Evolutionary conservation across 176 grass and related monocot genomes (phyloP), one percentile per base, ranked within the genome.

Genomic region (Oryza brachyantha): DNA sequence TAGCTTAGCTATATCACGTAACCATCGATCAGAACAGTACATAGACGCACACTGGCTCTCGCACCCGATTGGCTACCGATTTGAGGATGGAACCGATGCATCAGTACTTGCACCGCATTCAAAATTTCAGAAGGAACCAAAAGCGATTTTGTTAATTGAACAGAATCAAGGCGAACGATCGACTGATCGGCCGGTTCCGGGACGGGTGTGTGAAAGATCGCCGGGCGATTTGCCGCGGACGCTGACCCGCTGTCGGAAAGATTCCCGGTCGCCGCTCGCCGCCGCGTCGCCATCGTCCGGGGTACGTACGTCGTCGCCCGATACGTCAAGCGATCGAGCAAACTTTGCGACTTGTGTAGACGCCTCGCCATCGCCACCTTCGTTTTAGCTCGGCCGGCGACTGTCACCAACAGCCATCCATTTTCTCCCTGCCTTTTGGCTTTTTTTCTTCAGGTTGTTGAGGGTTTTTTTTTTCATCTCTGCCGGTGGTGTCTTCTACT

Each of bases 131-230:
- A 61, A 64, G 31, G 29, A 31, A 72, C 5, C 10, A 17, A 29
- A 29, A 29, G n/a, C 41, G 16, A 31, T 10, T 71, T 3, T 13
- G 46, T 57, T 9, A 24, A 10, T 57, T n/a, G n/a, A 48, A 29
- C 16, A 42, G 68, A 46, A 5, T 46, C 26, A 7, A 70, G 28
- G 55, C 52, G 2, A 31, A 31, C 0, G 11, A 67, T 17, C 64
- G 39, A 3, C 37, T n/a, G n/a, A n/a, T n/a, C n/a, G n/a, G n/a
- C n/a, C n/a, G n/a, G n/a, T n/a, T n/a, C 37, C 31, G 3, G 54
- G 76, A 39, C 24, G 2, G 74, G 65, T n/a, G 83, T 66, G 76
- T 79, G 83, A 66, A 85, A 85, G 68, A 66, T 66, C 19, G 45
- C 45, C 27, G 36, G 42, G 83, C 4, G 45, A 76, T 79, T 66